Evolutionary conservation across 2,329 filamentous ascomycete species (phyloP).

Genomic region (Fusarium tanahbumbuense): DNA sequence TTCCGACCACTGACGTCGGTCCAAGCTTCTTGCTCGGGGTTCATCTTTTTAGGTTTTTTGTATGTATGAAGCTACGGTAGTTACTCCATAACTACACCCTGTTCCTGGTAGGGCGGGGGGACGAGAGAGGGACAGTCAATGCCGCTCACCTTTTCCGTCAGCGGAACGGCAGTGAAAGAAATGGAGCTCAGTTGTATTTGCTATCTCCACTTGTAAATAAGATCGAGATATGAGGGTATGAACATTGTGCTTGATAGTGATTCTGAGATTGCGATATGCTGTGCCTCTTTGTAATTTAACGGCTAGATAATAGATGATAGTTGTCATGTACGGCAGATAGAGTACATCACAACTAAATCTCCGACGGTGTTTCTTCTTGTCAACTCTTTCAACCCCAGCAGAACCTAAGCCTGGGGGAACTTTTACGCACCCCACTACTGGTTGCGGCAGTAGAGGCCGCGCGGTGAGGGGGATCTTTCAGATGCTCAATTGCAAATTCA

Average conservation of each 20-base stretch:
- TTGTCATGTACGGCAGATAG: not conserved
- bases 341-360: constrained; percentile 31
- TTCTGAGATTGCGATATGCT: not conserved
- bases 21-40: not conserved
- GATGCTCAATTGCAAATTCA: not conserved
- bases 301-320: not conserved
- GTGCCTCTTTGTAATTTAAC: constrained; percentile 1
- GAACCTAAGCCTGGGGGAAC: constrained; percentile 3
- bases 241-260: not conserved
- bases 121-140: not conserved
- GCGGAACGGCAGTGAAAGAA: constrained; percentile 25
- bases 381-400: not conserved
- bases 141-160: constrained; percentile 24
- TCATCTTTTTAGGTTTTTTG: not conserved
- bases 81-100: constrained; percentile 15
- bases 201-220: constrained; percentile 10
- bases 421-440: constrained; percentile 43
- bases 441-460: constrained; percentile 41
- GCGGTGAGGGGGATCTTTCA: constrained; percentile 21
- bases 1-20: constrained; percentile 26
- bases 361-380: constrained; percentile 29
- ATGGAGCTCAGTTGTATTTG: not conserved
- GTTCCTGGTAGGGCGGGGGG: constrained; percentile 29
- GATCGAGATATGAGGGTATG: constrained; percentile 1
- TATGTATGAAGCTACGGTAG: not conserved